Evolutionary conservation across 148 eudicot species (phyloP), one percentile per base, ranked within the genome.

Genomic region (Talinum fruticosum): DNA sequence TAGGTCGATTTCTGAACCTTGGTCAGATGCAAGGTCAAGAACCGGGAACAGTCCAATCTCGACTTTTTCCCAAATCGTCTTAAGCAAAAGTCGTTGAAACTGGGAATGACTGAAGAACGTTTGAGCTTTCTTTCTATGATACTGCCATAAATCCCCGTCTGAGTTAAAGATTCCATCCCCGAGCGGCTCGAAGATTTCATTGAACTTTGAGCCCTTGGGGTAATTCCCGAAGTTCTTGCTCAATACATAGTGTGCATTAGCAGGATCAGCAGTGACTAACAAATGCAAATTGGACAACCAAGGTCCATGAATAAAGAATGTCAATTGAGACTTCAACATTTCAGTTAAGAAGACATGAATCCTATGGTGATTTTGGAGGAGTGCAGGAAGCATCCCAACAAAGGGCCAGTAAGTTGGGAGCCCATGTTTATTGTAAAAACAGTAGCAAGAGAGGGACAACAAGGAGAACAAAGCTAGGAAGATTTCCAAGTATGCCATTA

Each of bases 121-220:
- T n/a, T 82, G 82, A 33, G 85, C 72, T 14, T 70, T 35, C 18
- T 57, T 82, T 35, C 90, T 65, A 44, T 86, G 86, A 34, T 29
- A 38, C 62, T 66, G 72, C 93, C 93, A 89, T 15, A 74, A 26
- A 5, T 84, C 88, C 16, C 7, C 21, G 36, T 88, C 91, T 0
- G 81, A 73, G 47, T 86, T 90, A 77, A 90, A 86, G 24, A 90
- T 83, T 59, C 86, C 93, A 21, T 83, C 84, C 33, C 93, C 91
- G 61, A 88, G 68, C 28, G 88, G 75, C 14, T 90, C 89, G 5
- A 88, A 85, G 4, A 88, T 85, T 75, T 86, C 78, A 18, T 30
- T 54, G 74, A 86, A 86, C 29, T 79, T 49, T 1, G 82, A 64
- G 1, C 88, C 91, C 62, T 88, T 90, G 0, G 88, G 91, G 37